Evolutionary conservation across 768 basidiomycete species (phyloP), one percentile per base, ranked within the genome.

Genomic region (Phylloporus sp.): DNA sequence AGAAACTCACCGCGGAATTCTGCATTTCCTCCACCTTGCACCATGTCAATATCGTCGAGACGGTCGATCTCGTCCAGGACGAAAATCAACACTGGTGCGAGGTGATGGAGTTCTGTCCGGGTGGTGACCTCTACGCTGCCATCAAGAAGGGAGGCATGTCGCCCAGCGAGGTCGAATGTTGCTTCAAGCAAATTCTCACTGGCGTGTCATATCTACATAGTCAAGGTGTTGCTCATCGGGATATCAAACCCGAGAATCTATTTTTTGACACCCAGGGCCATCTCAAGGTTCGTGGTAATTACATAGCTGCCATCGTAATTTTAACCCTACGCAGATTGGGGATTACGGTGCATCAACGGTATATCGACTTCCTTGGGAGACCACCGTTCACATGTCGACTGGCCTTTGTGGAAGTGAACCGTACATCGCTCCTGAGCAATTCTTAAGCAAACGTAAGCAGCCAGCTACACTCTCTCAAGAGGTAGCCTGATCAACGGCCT

Each of bases 331-430:
- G 34, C 67, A 95, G 93, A 95, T 98, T 59, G 95, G 95, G 50
- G 95, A 99, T 68, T 99, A 97, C 61, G 95, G 95, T 47, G 97
- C 95, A 9, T 97, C 93, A 39, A 97, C 97, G n/a, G 95, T 99
- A 45, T 99, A 97, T 70, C 82, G 95, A 53, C 83, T 99, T 49
- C 97, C 97, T 36, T 99, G 95, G 95, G 95, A 99, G 74, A 76
- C 86, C 47, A 97, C 94, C 36, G 86, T 97, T 44, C 95, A 99
- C 69, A 86, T 97, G 83, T 94, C 91, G 13, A 97, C 94, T 24
- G 95, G 95, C 5, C 80, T 99, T 27, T 99, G 95, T 62, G 95
- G 95, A 23, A 94, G 91, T 62, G 95, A 99, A 67, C 95, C 95
- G 1, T 99, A 99, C 72, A 99, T 99, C 63, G 95, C 95, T 9